phyloP scores from a whole-genome alignment of 1,139 yeast species.

The Wickerhamomyces sp. region DNA sequence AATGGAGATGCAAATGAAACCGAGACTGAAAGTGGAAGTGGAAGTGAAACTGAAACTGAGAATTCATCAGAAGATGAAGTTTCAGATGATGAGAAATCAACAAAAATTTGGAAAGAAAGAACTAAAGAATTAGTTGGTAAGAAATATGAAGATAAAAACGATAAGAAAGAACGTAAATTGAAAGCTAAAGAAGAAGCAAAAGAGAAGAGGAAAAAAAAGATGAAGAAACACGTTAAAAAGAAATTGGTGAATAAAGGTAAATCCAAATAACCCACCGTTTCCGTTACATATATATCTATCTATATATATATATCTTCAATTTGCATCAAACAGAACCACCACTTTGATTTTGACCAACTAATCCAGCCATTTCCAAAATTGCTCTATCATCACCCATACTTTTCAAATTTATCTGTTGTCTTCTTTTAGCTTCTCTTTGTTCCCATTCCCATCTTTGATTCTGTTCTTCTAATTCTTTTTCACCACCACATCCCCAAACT shows the following conservation, averaged over 20 bases:
- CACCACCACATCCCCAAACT: constrained; percentile 89
- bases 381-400: constrained; percentile 80
- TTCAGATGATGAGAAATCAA: constrained; percentile 31
- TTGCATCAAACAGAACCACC: constrained; percentile 54
- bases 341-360: constrained; percentile 64
- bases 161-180: constrained; percentile 77
- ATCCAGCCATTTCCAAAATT: constrained; percentile 83
- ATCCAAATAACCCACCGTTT: constrained; percentile 5
- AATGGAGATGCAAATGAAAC: constrained; percentile 24
- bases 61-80: constrained; percentile 33
- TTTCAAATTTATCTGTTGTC: constrained; percentile 63
- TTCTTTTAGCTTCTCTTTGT: constrained; percentile 72
- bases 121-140: constrained; percentile 54
- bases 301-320: not conserved
- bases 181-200: constrained; percentile 78
- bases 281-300: not conserved
- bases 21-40: constrained; percentile 28
- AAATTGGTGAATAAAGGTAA: constrained; percentile 55
- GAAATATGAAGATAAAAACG: constrained; percentile 78
- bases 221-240: constrained; percentile 90
- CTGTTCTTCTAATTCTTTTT: constrained; percentile 72
- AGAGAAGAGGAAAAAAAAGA: constrained; percentile 84
- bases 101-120: constrained; percentile 41
- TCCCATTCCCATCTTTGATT: constrained; percentile 87
- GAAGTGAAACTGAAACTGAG: constrained; percentile 28